phyloP scores from a whole-genome alignment of 345 rosid genomes.

The Populus simonii region DNA sequence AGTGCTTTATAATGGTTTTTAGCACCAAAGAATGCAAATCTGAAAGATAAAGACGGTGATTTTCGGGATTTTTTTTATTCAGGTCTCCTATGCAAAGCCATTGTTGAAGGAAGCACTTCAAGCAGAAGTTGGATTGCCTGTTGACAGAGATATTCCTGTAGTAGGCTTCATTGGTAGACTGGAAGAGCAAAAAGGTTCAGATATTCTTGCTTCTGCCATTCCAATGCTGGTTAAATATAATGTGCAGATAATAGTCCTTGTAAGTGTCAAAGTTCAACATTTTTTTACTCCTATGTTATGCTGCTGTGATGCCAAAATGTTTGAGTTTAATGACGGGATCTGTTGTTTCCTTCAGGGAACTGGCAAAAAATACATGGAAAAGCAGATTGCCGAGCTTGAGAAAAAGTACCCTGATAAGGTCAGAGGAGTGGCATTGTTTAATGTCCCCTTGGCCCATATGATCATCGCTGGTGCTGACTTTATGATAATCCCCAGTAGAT shows the following conservation, averaged over 20 bases:
- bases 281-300: neutral
- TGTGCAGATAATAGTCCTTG: constrained; percentile 78
- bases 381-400: constrained; percentile 65
- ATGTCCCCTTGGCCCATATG: constrained; percentile 77
- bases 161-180: constrained; percentile 94
- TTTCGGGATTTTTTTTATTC: constrained; percentile 8
- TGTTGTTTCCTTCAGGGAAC: constrained; percentile 57
- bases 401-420: constrained; percentile 60
- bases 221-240: constrained; percentile 51
- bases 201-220: constrained; percentile 71
- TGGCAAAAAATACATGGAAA: constrained; percentile 78
- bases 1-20: constrained; percentile 22
- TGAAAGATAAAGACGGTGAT: neutral
- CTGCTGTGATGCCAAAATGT: neutral
- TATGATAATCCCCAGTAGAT: constrained; percentile 81
- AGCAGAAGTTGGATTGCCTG: constrained; percentile 82
- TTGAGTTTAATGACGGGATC: neutral
- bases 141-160: constrained; percentile 75
- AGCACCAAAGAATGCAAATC: neutral
- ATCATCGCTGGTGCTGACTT: constrained; percentile 89
- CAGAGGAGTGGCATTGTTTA: constrained; percentile 79
- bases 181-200: constrained; percentile 98
- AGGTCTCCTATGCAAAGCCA: constrained; percentile 83
- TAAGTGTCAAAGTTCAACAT: constrained; percentile 34
- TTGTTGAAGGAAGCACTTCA: constrained; percentile 88